Evolutionary conservation across 805 yeast genomes (phyloP).

Genomic region (Saccharomycopsis amapae): DNA sequence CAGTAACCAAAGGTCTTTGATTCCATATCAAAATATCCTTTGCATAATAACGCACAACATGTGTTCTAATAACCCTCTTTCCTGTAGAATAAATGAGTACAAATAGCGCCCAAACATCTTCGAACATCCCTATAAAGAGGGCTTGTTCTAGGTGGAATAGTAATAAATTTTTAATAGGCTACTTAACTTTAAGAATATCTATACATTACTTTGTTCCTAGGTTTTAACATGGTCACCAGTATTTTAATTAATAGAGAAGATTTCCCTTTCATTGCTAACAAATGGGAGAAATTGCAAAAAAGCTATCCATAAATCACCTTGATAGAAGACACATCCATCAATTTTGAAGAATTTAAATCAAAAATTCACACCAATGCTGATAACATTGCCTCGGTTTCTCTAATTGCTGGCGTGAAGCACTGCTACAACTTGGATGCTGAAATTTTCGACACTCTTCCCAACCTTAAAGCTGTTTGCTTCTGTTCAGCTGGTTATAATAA

Average conservation of each 20-base stretch:
- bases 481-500: slow-evolving; percentile 51
- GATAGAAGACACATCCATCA: slow-evolving; percentile 7
- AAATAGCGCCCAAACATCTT: no score
- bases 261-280: slow-evolving; percentile 18
- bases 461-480: slow-evolving; percentile 19
- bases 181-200: no score
- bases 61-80: no score
- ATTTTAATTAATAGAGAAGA: slow-evolving; percentile 11
- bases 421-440: slow-evolving; percentile 15
- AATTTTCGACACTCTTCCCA: slow-evolving; percentile 17
- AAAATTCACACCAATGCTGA: slow-evolving; percentile 2
- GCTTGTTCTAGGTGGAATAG: no score
- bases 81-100: no score
- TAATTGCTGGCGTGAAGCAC: slow-evolving; percentile 20
- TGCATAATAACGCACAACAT: no score
- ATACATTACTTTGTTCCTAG: no score
- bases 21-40: no score
- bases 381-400: not conserved
- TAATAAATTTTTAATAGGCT: no score
- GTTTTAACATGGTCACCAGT: no score
- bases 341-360: slow-evolving; percentile 9
- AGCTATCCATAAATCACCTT: slow-evolving; percentile 10
- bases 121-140: no score
- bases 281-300: slow-evolving; percentile 16
- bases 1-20: no score